Conservation (phyloP, 371 early-diverging fungal species). For the Batkoa obscura region DNA sequence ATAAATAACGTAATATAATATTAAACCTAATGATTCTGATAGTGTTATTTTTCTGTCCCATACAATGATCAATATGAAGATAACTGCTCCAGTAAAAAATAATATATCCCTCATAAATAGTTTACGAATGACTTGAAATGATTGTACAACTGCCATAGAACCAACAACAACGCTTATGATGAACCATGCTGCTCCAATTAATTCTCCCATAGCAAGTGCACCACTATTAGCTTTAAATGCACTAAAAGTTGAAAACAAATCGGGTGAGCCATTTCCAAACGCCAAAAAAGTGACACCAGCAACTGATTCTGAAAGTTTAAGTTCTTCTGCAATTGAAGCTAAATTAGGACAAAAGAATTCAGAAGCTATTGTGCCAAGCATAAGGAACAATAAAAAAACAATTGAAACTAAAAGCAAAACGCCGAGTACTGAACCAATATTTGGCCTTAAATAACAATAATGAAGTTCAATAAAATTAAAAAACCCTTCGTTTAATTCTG, state of each 20-base stretch:
- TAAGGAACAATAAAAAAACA: conserved; percentile 38
- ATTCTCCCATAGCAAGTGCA: conserved; percentile 58
- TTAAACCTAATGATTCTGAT: conserved; percentile 29
- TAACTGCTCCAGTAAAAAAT: conserved; percentile 44
- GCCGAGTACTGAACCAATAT: neutral
- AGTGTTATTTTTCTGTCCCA: conserved; percentile 35
- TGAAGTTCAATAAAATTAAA: conserved; percentile 37
- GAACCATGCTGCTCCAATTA: conserved; percentile 61
- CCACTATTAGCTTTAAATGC: conserved; percentile 52
- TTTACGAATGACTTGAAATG: conserved; percentile 34
- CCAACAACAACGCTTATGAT: conserved; percentile 55
- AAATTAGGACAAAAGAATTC: conserved; percentile 57
- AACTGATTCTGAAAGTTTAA: conserved; percentile 33
- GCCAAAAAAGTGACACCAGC: conserved; percentile 77
- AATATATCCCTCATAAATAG: conserved; percentile 49
- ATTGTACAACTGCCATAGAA: conserved; percentile 44
- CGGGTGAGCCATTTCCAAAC: conserved; percentile 73
- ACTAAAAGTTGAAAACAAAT: conserved; percentile 57
- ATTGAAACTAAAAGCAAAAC: neutral
- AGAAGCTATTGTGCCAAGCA: conserved; percentile 47
- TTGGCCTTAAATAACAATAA: conserved; percentile 28
- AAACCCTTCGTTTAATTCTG: conserved; percentile 27
- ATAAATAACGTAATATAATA: conserved; percentile 29
- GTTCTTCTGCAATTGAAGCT: conserved; percentile 32
- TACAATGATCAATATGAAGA: conserved; percentile 30